These are phyloP conservation scores for Fusarium pilosicola DNA, from an alignment of 2,329 filamentous ascomycete genomes.

Conservation along the genomic window DNA sequence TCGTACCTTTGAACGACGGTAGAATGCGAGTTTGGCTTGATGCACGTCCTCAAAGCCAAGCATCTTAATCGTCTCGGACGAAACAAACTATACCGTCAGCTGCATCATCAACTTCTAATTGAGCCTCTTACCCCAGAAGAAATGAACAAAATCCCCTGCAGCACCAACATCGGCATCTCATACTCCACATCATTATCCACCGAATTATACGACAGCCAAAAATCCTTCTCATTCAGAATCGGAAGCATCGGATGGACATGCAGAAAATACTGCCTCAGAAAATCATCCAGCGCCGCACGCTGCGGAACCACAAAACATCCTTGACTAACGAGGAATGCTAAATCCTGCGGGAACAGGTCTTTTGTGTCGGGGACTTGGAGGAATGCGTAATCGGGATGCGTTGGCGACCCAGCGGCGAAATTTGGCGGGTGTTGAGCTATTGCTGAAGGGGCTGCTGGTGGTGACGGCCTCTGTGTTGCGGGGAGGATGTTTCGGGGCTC, in stretches of 20 bases:
- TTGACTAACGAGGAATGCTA: constrained; percentile 39
- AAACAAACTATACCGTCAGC: constrained; percentile 31
- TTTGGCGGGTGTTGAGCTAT: neutral
- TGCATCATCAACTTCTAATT: fast-evolving
- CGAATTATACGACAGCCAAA: constrained; percentile 39
- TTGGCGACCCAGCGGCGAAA: neutral
- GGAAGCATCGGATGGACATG: constrained; percentile 46
- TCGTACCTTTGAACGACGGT: constrained; percentile 34
- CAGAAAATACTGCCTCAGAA: constrained; percentile 44
- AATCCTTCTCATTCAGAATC: constrained; percentile 40
- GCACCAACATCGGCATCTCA: constrained; percentile 36
- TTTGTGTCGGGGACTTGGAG: constrained; percentile 35
- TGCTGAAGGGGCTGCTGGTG: neutral
- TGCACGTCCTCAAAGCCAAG: constrained; percentile 38
- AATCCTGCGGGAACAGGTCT: constrained; percentile 37
- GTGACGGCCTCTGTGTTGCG: neutral
- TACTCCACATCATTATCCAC: neutral
- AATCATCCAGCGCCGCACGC: constrained; percentile 39
- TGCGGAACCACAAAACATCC: constrained; percentile 43
- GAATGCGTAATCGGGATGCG: constrained; percentile 38
- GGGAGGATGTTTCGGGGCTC: neutral
- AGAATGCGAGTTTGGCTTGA: constrained; percentile 40
- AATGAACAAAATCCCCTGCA: constrained; percentile 40
- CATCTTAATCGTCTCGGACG: constrained; percentile 27
- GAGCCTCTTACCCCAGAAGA: constrained; percentile 26